These are phyloP conservation scores for Bipolaris bicolor DNA, from an alignment of 2,329 filamentous ascomycete genomes.

Conservation along the genomic window DNA sequence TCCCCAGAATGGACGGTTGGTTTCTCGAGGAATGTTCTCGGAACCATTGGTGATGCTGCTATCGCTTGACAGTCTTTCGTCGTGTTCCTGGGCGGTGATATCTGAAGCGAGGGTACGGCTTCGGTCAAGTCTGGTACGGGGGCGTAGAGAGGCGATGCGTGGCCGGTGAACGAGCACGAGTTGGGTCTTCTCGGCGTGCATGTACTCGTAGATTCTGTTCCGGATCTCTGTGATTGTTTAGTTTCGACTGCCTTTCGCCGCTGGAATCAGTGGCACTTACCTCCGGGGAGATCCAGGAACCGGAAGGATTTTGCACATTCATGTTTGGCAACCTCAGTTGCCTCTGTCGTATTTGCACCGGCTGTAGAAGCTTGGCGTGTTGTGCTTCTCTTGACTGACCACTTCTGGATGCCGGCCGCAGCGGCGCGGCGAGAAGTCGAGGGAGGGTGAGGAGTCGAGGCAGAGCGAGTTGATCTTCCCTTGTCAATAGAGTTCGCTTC, in stretches of 20 bases:
- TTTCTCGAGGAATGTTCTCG: slow-evolving; percentile 12
- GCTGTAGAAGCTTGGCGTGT: background rate
- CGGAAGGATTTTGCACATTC: slow-evolving; percentile 13
- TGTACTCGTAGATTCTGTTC: slow-evolving; percentile 35
- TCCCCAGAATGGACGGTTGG: slow-evolving; percentile 33
- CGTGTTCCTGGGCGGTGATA: slow-evolving; percentile 18
- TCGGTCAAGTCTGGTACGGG: slow-evolving; percentile 30
- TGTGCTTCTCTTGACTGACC: background rate
- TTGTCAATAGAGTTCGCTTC: slow-evolving; percentile 7
- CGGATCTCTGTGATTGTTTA: slow-evolving; percentile 32
- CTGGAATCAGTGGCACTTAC: slow-evolving; percentile 20
- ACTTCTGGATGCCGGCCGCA: slow-evolving; percentile 20
- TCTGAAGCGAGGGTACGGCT: slow-evolving; percentile 24
- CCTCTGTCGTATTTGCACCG: background rate
- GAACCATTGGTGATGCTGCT: background rate
- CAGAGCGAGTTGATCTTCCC: slow-evolving; percentile 8
- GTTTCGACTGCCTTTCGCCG: background rate
- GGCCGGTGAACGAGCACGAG: slow-evolving; percentile 36
- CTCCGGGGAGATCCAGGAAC: slow-evolving; percentile 32
- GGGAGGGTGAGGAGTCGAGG: background rate
- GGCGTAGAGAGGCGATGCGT: slow-evolving; percentile 31
- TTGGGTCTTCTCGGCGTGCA: slow-evolving; percentile 18
- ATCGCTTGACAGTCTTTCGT: slow-evolving; percentile 8
- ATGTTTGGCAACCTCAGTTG: background rate
- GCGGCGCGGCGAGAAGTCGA: slow-evolving; percentile 4